These are phyloP conservation scores for Hyphopichia khmerensis DNA, from an alignment of 1,139 yeast species.

Conservation along the genomic window DNA sequence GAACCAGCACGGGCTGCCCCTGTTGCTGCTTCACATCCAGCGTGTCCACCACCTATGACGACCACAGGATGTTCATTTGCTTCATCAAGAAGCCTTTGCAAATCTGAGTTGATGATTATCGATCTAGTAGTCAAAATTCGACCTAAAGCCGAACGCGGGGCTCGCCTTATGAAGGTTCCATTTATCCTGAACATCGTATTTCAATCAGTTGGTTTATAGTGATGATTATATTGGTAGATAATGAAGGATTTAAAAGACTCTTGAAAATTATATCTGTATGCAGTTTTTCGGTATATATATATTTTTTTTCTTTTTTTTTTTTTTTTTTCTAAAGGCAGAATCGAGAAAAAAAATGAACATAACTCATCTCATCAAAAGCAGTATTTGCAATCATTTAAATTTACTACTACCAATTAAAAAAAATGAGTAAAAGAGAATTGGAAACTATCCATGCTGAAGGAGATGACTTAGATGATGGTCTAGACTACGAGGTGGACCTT, in stretches of 20 bases:
- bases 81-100: conserved; percentile 25
- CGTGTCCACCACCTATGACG: conserved; percentile 97
- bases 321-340: not conserved
- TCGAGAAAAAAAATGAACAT: not conserved
- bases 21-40: conserved; percentile 97
- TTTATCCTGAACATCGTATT: not conserved
- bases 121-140: conserved; percentile 10
- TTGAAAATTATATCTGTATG: not conserved
- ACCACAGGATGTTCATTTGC: conserved; percentile 63
- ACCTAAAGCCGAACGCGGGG: not conserved
- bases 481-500: conserved; percentile 52
- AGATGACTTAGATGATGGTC: conserved; percentile 71
- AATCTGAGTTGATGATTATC: conserved; percentile 37
- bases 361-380: not conserved
- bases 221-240: too few species aligned
- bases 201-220: too few species aligned
- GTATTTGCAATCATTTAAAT: not conserved
- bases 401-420: not conserved
- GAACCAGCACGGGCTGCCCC: conserved; percentile 88
- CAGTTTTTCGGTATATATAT: not conserved
- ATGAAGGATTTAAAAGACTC: too few species aligned
- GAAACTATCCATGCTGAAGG: conserved; percentile 9
- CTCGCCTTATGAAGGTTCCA: not conserved
- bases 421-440: not conserved
- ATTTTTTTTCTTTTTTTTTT: not conserved